Conservation (phyloP, 1,139 yeast species). For the Candida sanyaensis region DNA sequence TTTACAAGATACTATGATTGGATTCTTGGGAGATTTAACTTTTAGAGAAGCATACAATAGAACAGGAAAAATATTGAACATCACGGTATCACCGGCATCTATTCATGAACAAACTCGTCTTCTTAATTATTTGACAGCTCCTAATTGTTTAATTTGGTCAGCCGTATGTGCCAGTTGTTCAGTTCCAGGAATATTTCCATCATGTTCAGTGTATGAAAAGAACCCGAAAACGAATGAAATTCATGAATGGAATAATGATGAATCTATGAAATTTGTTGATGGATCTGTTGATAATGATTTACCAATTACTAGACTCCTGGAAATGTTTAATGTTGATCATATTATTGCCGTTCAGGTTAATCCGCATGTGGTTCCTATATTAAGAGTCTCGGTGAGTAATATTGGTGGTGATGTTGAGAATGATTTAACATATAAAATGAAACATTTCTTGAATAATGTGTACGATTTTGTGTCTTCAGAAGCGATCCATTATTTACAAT, state of each 20-base stretch:
- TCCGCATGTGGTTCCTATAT: slow-evolving; percentile 91
- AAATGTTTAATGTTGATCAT: slow-evolving; percentile 96
- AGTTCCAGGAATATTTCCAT: slow-evolving; percentile 86
- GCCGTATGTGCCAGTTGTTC: slow-evolving; percentile 98
- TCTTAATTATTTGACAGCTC: slow-evolving; percentile 51
- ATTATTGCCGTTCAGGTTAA: slow-evolving; percentile 96
- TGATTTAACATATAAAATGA: slow-evolving; percentile 57
- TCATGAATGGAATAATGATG: slow-evolving; percentile 79
- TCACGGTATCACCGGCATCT: slow-evolving; percentile 59
- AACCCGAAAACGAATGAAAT: slow-evolving; percentile 68
- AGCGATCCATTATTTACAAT: slow-evolving; percentile 71
- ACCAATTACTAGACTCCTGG: slow-evolving; percentile 86
- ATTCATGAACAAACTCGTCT: slow-evolving; percentile 60
- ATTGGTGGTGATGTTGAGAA: slow-evolving; percentile 73
- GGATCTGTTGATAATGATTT: slow-evolving; percentile 95
- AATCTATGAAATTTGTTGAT: slow-evolving; percentile 83
- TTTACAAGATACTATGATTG: slow-evolving; percentile 70
- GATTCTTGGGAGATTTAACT: slow-evolving; percentile 86
- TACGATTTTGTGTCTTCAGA: slow-evolving; percentile 70
- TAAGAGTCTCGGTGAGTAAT: slow-evolving; percentile 65
- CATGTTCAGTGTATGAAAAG: slow-evolving; percentile 83
- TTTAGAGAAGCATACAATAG: slow-evolving; percentile 61
- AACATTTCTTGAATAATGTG: slow-evolving; percentile 53
- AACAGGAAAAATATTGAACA: slow-evolving; percentile 58
- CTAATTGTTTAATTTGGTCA: slow-evolving; percentile 61